These are phyloP conservation scores for Colletotrichum filicis DNA, from an alignment of 2,329 filamentous ascomycete species.

Conservation along the genomic window DNA sequence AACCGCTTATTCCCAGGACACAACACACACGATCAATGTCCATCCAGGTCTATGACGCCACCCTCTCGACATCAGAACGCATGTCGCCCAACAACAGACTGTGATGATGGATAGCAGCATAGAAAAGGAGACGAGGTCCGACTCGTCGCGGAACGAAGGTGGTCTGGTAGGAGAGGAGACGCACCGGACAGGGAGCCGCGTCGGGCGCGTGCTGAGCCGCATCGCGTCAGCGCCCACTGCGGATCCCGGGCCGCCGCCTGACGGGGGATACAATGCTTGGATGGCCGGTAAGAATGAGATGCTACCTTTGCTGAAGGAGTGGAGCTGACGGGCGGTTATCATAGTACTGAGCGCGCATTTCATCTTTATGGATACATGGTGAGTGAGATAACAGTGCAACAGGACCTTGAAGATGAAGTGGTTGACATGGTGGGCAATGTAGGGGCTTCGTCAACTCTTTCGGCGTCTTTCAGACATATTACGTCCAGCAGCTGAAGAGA, in stretches of 20 bases:
- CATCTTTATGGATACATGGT: slow-evolving; percentile 34
- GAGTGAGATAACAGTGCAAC: background rate
- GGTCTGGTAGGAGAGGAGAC: background rate
- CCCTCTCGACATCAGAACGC: background rate
- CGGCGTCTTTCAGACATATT: slow-evolving; percentile 59
- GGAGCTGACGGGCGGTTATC: background rate
- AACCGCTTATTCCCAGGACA: background rate
- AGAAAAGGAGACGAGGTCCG: slow-evolving; percentile 29
- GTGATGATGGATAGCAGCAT: background rate
- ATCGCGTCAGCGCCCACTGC: slow-evolving; percentile 18
- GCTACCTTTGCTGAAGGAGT: background rate
- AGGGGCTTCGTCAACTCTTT: slow-evolving; percentile 59
- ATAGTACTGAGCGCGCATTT: slow-evolving; percentile 24
- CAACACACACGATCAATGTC: background rate
- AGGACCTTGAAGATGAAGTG: background rate
- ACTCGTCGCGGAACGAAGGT: slow-evolving; percentile 18
- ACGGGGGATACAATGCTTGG: slow-evolving; percentile 28
- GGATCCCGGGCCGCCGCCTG: slow-evolving; percentile 25
- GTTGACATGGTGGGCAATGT: background rate
- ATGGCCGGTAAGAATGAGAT: slow-evolving; percentile 23
- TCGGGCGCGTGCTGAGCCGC: slow-evolving; percentile 25
- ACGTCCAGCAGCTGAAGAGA: slow-evolving; percentile 46
- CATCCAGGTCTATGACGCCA: slow-evolving; percentile 3
- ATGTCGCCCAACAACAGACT: background rate
- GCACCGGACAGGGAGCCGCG: slow-evolving; percentile 7